Percentiles rank a stretch among this genome's conserved stretches.
Evolutionary conservation across 306 rosid species (phyloP).

Genomic region (Dicorynia guianensis): DNA sequence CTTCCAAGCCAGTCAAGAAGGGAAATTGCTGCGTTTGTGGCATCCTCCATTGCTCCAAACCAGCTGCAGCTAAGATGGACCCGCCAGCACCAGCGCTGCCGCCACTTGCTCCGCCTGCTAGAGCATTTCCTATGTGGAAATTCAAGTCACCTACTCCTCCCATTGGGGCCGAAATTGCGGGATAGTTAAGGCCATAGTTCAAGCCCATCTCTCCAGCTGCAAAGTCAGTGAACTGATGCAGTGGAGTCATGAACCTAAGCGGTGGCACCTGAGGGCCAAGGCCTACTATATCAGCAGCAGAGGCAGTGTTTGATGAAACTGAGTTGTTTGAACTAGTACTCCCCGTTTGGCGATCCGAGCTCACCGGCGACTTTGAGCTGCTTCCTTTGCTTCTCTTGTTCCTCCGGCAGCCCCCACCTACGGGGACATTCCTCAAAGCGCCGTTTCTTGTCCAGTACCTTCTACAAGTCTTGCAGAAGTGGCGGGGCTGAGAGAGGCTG

Average conservation of each 20-base stretch:
- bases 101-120: slow-evolving; percentile 30
- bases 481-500: slow-evolving; percentile 93
- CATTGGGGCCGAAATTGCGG: slow-evolving; percentile 52
- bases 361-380: slow-evolving; percentile 68
- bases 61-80: slow-evolving; percentile 48
- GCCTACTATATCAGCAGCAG: slow-evolving; percentile 48
- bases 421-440: slow-evolving; percentile 77
- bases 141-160: slow-evolving; percentile 66
- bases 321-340: slow-evolving; percentile 56
- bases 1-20: slow-evolving; percentile 63
- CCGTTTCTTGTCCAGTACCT: slow-evolving; percentile 96
- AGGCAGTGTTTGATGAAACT: slow-evolving; percentile 37
- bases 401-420: slow-evolving; percentile 90
- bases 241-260: slow-evolving; percentile 64
- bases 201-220: slow-evolving; percentile 55
- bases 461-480: slow-evolving; percentile 92
- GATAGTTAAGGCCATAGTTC: slow-evolving; percentile 63
- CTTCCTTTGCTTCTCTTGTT: slow-evolving; percentile 75
- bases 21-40: slow-evolving; percentile 73
- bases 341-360: slow-evolving; percentile 62
- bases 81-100: background rate
- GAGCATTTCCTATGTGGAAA: slow-evolving; percentile 62
- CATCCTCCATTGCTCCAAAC: slow-evolving; percentile 63
- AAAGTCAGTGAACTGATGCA: slow-evolving; percentile 57
- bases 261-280: slow-evolving; percentile 45